Base-by-base conservation (phyloP, 1,284 basidiomycete species). In the Rhodotorula glutinis region DNA sequence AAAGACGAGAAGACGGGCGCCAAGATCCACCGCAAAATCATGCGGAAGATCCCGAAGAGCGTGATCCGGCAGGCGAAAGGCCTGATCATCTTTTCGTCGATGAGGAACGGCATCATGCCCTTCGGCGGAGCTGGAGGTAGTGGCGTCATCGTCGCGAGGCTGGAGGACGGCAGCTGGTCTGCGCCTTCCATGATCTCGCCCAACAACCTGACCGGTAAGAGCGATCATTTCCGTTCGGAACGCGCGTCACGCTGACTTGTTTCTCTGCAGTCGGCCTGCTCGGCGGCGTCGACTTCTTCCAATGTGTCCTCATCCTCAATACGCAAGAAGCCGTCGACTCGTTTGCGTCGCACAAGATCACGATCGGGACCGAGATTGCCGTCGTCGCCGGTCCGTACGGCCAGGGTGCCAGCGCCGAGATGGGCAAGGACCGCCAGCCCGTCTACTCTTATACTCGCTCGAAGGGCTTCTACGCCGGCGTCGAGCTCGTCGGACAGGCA, bases 321-420 rank as follows among this genome's bases (percentile, higher is more conserved):
- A 79, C 80, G 0, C 79, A 81, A 59, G 75, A 79, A 41, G 82
- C 83, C 0, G 78, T 85, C 59, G 79, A 83, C 56, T 76, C 79
- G 2, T 85, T 85, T 75, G 76, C 75, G 19, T 47, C 53, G 49
- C 79, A 83, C 76, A 83, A 84, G 67, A 78, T 81, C 17, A 83
- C 83, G 0, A 69, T 84, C 9, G 83, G 82, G 0, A 77, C 80
- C 0, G 83, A 84, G 67, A 78, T 83, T 1, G 82, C 76, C 11
- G 79, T 84, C 2, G 82, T 80, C 0, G 82, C 82, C 0, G 83
- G 83, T 0, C 83, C 83, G 1, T 81, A 81, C 33, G 83, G 83
- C 0, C 77, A 79, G 1, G 83, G 82, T 3, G 80, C 80, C 5
- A 79, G 79, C 0, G 77, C 78, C 4, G 82, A 83, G 72, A 75